Evolutionary conservation across 495 filamentous ascomycete genomes (phyloP).

Genomic region (Ramalina intermedia): DNA sequence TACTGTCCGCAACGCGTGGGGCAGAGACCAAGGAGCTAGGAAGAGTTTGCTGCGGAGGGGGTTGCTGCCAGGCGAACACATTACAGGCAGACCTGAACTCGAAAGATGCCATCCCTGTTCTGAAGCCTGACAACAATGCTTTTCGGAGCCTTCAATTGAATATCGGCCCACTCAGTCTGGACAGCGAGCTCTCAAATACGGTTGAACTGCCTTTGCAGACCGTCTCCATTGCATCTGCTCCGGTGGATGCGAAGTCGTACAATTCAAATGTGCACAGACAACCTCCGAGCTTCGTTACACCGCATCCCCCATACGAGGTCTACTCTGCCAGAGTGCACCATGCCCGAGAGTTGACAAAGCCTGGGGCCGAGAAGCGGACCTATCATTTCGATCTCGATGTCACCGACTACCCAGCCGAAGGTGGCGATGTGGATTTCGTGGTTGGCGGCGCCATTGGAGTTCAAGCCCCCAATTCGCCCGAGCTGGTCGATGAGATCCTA

Average conservation of each 20-base stretch:
- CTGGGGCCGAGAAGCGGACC: conserved; percentile 91
- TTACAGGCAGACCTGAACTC: conserved; percentile 38
- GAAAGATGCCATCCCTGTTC: conserved; percentile 40
- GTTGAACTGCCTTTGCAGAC: conserved; percentile 60
- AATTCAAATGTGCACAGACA: conserved; percentile 24
- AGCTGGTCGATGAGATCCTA: conserved; percentile 70
- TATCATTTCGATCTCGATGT: conserved; percentile 96
- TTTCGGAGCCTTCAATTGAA: conserved; percentile 64
- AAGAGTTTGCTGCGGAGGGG: conserved; percentile 77
- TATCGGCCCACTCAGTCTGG: conserved; percentile 53
- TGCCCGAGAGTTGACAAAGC: conserved; percentile 71
- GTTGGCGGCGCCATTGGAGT: conserved; percentile 93
- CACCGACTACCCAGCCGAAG: conserved; percentile 81
- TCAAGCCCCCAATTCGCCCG: conserved; percentile 67
- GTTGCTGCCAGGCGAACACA: conserved; percentile 65
- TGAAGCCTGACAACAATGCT: conserved; percentile 68
- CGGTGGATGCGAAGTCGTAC: not conserved
- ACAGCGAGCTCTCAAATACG: conserved; percentile 53
- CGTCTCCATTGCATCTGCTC: conserved; percentile 30
- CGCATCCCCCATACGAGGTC: conserved; percentile 87
- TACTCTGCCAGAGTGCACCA: conserved; percentile 70
- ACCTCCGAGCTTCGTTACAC: conserved; percentile 80
- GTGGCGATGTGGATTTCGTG: conserved; percentile 76
- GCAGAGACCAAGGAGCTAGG: conserved; percentile 38
- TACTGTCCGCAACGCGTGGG: conserved; percentile 31